These are phyloP conservation scores for Sporormia fimetaria DNA, from an alignment of 495 filamentous ascomycete species.

Conservation along the genomic window DNA sequence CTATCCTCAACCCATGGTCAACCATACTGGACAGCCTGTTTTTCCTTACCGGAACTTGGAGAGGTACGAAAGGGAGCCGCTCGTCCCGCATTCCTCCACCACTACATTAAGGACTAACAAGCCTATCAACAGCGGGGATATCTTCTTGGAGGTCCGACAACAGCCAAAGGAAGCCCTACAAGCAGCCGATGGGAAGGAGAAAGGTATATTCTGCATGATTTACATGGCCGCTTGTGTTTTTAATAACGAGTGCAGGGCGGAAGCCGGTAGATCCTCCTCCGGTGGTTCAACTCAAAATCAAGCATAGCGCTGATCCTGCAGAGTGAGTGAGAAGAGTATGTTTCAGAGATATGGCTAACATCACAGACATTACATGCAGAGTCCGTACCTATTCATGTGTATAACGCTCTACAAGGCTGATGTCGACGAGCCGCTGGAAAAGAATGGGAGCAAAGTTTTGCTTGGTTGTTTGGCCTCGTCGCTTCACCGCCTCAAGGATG, in stretches of 20 bases:
- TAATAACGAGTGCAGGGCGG: constrained; percentile 48
- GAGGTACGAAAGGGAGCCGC: too few species aligned
- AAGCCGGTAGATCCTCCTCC: constrained; percentile 94
- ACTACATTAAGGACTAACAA: neutral
- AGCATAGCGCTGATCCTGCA: constrained; percentile 55
- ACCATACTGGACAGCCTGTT: too few species aligned
- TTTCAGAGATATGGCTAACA: constrained; percentile 11
- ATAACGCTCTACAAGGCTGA: constrained; percentile 54
- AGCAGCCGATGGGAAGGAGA: constrained; percentile 30
- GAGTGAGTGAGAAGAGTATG: constrained; percentile 43
- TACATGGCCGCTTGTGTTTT: neutral
- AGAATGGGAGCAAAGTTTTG: constrained; percentile 44
- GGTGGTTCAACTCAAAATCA: constrained; percentile 72
- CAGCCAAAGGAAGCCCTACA: constrained; percentile 29
- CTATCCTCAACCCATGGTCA: too few species aligned
- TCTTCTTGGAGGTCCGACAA: constrained; percentile 27
- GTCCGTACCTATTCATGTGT: constrained; percentile 77
- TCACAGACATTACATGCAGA: constrained; percentile 57
- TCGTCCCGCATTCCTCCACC: constrained; percentile 1
- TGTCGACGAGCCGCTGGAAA: constrained; percentile 37
- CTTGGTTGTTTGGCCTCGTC: constrained; percentile 83
- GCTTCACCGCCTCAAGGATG: constrained; percentile 83
- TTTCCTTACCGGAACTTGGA: too few species aligned
- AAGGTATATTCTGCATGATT: constrained; percentile 23
- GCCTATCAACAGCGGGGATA: constrained; percentile 16